Conservation (phyloP, 1,139 yeast genomes). For the Schwanniomyces etchellsii region DNA sequence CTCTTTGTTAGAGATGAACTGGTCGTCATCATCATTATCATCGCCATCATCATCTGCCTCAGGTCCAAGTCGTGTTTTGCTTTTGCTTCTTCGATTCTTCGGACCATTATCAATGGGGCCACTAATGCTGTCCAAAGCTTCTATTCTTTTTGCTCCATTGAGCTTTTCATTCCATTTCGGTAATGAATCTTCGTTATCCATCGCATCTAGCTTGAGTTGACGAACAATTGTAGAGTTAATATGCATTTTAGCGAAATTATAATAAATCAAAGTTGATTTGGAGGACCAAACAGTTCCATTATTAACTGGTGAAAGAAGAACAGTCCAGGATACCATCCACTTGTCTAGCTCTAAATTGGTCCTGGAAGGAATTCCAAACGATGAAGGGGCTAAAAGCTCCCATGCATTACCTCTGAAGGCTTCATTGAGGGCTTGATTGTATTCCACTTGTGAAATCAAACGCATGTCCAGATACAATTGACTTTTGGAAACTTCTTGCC, state of each 20-base stretch:
- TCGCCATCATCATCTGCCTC: slow-evolving; percentile 6
- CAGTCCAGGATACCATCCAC: slow-evolving; percentile 84
- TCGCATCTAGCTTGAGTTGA: slow-evolving; percentile 32
- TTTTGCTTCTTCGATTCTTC: too few species aligned
- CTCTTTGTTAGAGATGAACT: slow-evolving; percentile 32
- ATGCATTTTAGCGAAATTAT: slow-evolving; percentile 73
- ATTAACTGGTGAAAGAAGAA: slow-evolving; percentile 54
- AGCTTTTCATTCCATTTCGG: slow-evolving; percentile 30
- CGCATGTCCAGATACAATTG: slow-evolving; percentile 45
- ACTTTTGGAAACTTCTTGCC: slow-evolving; percentile 4
- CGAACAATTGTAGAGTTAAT: slow-evolving; percentile 56
- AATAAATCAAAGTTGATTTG: slow-evolving; percentile 63
- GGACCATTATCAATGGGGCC: slow-evolving; percentile 5
- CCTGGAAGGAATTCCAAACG: slow-evolving; percentile 64
- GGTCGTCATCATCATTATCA: slow-evolving; percentile 23
- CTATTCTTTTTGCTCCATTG: slow-evolving; percentile 5
- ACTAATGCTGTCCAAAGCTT: too few species aligned
- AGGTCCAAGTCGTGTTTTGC: too few species aligned
- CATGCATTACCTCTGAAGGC: slow-evolving; percentile 60
- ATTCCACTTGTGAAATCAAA: slow-evolving; percentile 68
- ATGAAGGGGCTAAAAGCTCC: slow-evolving; percentile 54
- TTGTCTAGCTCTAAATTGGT: slow-evolving; percentile 63
- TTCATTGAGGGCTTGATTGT: slow-evolving; percentile 58
- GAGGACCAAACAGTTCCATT: slow-evolving; percentile 66
- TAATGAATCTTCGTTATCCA: slow-evolving; percentile 20